Evolutionary conservation across 192 early-diverging fungal species (phyloP), one percentile per base, ranked within the genome.

Genomic region (Coemansia sp.): DNA sequence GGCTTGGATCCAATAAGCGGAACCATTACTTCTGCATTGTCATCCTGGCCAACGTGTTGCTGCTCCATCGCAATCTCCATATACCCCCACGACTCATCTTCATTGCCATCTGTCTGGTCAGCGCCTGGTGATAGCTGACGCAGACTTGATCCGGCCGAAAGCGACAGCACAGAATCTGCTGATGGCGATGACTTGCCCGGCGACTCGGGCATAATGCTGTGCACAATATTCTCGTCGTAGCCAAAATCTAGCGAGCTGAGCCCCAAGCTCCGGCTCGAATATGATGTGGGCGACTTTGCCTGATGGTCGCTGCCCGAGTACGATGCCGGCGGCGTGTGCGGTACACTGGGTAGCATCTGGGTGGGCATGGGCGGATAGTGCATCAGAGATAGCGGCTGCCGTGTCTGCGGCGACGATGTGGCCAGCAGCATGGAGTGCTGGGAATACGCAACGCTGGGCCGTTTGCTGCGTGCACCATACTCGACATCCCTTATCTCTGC

Each of bases 211-310:
- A 78, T 27, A 10, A 69, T 41, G 23, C 22, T 50, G 11, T 53
- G 45, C 5, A 67, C 70, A 22, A 66, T 32, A 2, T 59, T 38
- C 48, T 73, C 59, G 51, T 59, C 61, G 51, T 78, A 78, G 19
- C 64, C 70, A 64, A 78, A 78, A 32, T 78, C 70, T 0, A 78
- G 67, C 50, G 64, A 59, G 29, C 55, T 47, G 4, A 78, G 64
- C 7, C 76, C 76, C 3, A 78, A 60, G 57, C 76, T 78, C 23
- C 64, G 64, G 60, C 76, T 78, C 11, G 76, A 78, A 27, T 62
- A 78, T 5, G 66, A 57, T 14, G 60, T 59, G 11, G 70, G 69
- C 10, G 76, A 73, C 32, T 54, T 65, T 19, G 32, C 38, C 2
- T 29, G 43, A 8, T 5, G 5, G 15, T 54, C 52, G 29, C 45